These are phyloP conservation scores for Phytophthora crassamura DNA, from an alignment of 352 stramenopile species.

Conservation along the genomic window DNA sequence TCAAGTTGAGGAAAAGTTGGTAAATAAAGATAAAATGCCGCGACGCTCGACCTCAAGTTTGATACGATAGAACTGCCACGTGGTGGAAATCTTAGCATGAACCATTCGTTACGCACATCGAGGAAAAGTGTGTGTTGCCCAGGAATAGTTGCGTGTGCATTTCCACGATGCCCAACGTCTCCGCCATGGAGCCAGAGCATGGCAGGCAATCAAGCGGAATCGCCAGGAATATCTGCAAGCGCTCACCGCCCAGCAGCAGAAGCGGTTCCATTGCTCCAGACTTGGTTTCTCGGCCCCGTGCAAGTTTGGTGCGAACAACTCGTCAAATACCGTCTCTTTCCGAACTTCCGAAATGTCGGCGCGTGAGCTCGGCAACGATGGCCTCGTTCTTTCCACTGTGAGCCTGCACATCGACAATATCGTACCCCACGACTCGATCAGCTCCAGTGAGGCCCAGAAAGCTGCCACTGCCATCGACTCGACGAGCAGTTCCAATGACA, in stretches of 20 bases:
- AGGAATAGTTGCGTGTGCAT: slow-evolving; percentile 23
- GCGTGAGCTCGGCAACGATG: slow-evolving; percentile 15
- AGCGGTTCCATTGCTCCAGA: not conserved
- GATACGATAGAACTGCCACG: too few relatives aligned
- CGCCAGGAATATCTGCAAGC: slow-evolving; percentile 32
- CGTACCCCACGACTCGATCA: slow-evolving; percentile 49
- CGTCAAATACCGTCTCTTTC: not conserved
- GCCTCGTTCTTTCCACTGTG: slow-evolving; percentile 51
- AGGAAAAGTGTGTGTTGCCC: not conserved
- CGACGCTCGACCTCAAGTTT: too few relatives aligned
- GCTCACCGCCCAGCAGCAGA: slow-evolving; percentile 1
- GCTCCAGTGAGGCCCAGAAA: slow-evolving; percentile 40
- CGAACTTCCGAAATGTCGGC: slow-evolving; percentile 19
- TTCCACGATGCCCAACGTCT: slow-evolving; percentile 7
- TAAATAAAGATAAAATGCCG: too few relatives aligned
- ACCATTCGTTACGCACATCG: slow-evolving; percentile 14
- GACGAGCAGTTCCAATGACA: slow-evolving; percentile 5
- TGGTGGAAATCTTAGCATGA: too few relatives aligned
- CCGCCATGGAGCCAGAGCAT: slow-evolving; percentile 28
- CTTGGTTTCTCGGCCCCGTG: not conserved
- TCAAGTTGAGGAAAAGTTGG: too few relatives aligned
- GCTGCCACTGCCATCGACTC: slow-evolving; percentile 24
- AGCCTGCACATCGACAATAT: slow-evolving; percentile 65
- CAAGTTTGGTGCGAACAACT: not conserved
- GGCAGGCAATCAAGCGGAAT: slow-evolving; percentile 2